A percentile compares a stretch with the other conserved stretches of the same genome.
These are phyloP conservation scores for Cytospora leucostoma DNA, from an alignment of 2,329 filamentous ascomycete genomes.

Conservation along the genomic window DNA sequence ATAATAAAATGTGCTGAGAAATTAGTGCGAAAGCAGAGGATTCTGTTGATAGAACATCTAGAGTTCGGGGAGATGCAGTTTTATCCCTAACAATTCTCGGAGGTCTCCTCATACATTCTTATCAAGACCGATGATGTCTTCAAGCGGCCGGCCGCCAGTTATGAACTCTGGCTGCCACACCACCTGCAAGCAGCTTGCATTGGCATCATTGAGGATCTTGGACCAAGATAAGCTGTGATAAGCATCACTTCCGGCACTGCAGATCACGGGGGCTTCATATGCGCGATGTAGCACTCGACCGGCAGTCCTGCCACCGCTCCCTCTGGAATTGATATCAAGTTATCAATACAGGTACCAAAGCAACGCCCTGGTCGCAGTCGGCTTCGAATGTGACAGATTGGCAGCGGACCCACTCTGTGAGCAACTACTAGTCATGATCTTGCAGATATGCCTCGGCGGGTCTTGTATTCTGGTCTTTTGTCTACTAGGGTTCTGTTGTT, in stretches of 20 bases:
- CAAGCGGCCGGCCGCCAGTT: no score
- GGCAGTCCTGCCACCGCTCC: neutral
- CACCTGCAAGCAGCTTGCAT: neutral
- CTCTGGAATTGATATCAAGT: neutral
- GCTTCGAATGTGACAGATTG: neutral
- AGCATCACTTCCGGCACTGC: neutral
- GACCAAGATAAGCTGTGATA: constrained; percentile 18
- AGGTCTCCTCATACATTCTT: neutral
- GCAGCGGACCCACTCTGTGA: no score
- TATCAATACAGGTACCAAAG: neutral
- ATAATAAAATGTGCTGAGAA: neutral
- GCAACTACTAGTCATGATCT: no score
- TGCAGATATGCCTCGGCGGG: no score
- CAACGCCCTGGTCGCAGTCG: neutral
- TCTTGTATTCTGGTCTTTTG: no score
- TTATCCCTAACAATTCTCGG: neutral
- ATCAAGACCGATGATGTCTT: constrained; percentile 17
- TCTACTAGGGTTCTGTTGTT: no score
- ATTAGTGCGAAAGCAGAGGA: neutral
- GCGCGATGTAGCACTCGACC: neutral
- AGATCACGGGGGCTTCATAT: constrained; percentile 12
- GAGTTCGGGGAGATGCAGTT: neutral
- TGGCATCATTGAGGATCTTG: neutral
- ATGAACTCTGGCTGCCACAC: constrained; percentile 2
- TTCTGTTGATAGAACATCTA: neutral